A percentile compares a stretch with the other conserved stretches of the same genome.
Conservation (phyloP, 176 grass and related monocot species). For the Oryza meridionalis region DNA sequence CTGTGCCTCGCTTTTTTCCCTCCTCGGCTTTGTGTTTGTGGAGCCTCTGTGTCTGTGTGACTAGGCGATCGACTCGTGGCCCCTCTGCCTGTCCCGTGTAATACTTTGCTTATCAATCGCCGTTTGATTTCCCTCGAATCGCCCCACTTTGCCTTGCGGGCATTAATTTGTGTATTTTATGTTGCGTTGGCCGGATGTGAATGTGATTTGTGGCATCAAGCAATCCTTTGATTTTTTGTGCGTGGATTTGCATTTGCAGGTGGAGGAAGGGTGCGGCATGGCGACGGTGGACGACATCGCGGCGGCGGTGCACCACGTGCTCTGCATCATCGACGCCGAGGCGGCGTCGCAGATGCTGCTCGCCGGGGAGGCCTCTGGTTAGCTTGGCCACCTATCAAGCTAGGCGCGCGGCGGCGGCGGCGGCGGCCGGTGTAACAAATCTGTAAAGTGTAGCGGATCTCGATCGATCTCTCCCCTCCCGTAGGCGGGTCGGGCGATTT, state of each 20-base stretch:
- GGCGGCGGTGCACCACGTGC: conserved; percentile 72
- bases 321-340: conserved; percentile 69
- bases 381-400: not conserved
- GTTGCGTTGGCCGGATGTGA: not conserved
- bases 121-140: not conserved
- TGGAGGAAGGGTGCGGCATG: conserved; percentile 82
- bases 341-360: conserved; percentile 36
- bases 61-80: not conserved
- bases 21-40: not conserved
- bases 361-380: not conserved
- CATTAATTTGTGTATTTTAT: not conserved
- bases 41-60: not conserved
- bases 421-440: not conserved
- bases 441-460: conserved; percentile 35
- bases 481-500: too few relatives aligned
- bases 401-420: too few relatives aligned
- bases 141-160: conserved; percentile 5
- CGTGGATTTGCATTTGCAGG: conserved; percentile 42
- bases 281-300: conserved; percentile 81
- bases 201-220: not conserved
- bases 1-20: not conserved
- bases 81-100: not conserved
- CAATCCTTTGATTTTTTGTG: not conserved
- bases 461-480: not conserved
- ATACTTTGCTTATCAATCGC: not conserved